These are phyloP conservation scores for Xylaria flabelliformis DNA, from an alignment of 495 filamentous ascomycete genomes.

Conservation along the genomic window DNA sequence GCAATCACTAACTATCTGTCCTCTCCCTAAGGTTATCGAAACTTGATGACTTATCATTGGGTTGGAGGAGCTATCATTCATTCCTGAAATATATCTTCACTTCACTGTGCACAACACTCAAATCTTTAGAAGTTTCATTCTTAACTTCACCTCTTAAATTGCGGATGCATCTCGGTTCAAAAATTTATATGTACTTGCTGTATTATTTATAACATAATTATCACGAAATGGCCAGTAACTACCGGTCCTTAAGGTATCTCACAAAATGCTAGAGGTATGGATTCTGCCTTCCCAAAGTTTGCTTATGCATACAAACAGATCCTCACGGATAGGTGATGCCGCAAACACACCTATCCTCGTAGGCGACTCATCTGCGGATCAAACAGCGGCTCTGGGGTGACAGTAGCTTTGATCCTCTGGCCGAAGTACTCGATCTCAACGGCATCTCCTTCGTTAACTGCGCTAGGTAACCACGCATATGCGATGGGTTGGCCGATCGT, in stretches of 20 bases:
- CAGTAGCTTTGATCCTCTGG: constrained; percentile 49
- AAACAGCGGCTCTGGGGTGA: constrained; percentile 33
- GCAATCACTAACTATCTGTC: no score
- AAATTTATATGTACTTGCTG: not conserved
- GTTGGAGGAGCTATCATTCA: not conserved
- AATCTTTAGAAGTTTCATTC: no score
- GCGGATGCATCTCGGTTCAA: not conserved
- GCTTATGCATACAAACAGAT: not conserved
- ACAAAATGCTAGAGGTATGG: not conserved
- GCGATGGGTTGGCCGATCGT: constrained; percentile 53
- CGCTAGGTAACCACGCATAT: constrained; percentile 53
- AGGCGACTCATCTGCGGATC: constrained; percentile 25
- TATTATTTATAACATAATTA: not conserved
- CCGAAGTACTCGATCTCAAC: constrained; percentile 61
- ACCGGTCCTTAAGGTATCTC: not conserved
- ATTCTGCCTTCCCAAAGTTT: not conserved
- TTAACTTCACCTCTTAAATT: not conserved
- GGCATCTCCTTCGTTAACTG: constrained; percentile 40
- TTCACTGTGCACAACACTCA: not conserved
- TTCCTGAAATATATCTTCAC: not conserved
- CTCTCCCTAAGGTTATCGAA: not conserved
- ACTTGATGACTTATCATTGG: not conserved
- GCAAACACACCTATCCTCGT: not conserved
- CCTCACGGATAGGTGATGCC: not conserved
- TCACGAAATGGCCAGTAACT: not conserved